phyloP scores from a whole-genome alignment of 192 early-diverging fungal species.

The Podila verticillata region DNA sequence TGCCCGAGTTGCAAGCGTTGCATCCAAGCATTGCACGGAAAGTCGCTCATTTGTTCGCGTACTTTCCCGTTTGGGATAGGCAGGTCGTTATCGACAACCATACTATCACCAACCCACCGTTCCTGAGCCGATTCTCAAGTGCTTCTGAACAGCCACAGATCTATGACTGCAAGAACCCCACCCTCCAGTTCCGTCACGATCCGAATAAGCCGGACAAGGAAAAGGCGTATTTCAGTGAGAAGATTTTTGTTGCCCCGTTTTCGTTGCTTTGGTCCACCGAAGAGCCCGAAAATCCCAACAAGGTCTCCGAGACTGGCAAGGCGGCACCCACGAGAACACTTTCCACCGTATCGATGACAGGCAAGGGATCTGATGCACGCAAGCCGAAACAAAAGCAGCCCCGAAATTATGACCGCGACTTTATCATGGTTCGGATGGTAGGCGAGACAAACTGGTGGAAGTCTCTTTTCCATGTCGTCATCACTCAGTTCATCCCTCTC shows the following conservation, averaged over 20 bases:
- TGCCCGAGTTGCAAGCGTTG: not conserved
- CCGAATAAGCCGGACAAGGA: not conserved
- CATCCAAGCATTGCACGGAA: not conserved
- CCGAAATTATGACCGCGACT: too few species aligned
- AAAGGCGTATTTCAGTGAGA: not conserved
- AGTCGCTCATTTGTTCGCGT: not conserved
- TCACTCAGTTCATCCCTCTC: not conserved
- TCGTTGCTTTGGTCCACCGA: not conserved
- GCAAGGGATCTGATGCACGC: too few species aligned
- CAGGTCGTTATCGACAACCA: conserved; percentile 5
- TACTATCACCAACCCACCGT: not conserved
- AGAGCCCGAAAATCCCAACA: not conserved
- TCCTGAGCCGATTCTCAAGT: not conserved
- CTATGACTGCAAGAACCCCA: not conserved
- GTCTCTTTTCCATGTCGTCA: not conserved
- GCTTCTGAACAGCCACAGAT: not conserved
- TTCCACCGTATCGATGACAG: too few species aligned
- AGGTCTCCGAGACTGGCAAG: not conserved
- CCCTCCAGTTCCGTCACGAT: not conserved
- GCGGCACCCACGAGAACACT: not conserved
- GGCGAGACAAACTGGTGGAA: not conserved
- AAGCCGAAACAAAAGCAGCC: too few species aligned
- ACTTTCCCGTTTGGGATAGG: not conserved
- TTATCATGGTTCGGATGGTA: too few species aligned
- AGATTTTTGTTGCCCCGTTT: not conserved